Percentiles rank a stretch among this genome's conserved stretches.
phyloP scores from a whole-genome alignment of 2,329 filamentous ascomycete species.

The Didymella lethalis region DNA sequence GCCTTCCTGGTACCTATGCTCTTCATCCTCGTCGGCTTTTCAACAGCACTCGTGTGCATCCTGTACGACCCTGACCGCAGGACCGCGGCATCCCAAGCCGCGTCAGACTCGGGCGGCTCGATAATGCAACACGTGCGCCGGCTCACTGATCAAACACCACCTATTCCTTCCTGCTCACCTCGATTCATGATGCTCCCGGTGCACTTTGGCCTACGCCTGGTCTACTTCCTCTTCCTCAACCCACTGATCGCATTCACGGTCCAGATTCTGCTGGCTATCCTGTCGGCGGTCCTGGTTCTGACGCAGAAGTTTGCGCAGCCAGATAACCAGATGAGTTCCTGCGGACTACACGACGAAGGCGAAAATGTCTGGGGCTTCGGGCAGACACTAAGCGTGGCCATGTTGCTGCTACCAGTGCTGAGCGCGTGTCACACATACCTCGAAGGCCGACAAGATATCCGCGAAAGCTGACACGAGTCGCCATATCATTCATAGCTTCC shows the following conservation, averaged over 20 bases:
- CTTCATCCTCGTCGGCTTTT: conserved; percentile 42
- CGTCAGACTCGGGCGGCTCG: conserved; percentile 9
- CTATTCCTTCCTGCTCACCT: background rate
- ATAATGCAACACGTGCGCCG: conserved; percentile 15
- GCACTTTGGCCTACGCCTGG: conserved; percentile 23
- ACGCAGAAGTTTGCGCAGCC: conserved; percentile 41
- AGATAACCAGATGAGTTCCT: conserved; percentile 28
- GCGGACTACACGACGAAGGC: conserved; percentile 33
- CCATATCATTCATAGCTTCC: background rate
- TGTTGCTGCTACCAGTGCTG: conserved; percentile 40
- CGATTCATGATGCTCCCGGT: conserved; percentile 14
- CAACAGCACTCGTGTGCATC: conserved; percentile 40
- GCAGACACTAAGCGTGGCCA: conserved; percentile 42
- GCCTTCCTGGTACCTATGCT: conserved; percentile 37
- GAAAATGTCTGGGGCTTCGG: conserved; percentile 45
- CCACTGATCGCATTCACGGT: conserved; percentile 39
- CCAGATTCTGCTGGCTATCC: conserved; percentile 35
- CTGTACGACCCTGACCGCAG: conserved; percentile 31
- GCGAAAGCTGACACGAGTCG: background rate
- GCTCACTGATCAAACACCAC: conserved; percentile 14
- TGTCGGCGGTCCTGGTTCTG: conserved; percentile 36
- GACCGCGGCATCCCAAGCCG: conserved; percentile 4
- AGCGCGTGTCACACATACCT: conserved; percentile 39
- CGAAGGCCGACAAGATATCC: conserved; percentile 39
- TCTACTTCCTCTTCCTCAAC: conserved; percentile 40